phyloP scores from a whole-genome alignment of 2,329 filamentous ascomycete genomes.

The Aspergillus sp. region DNA sequence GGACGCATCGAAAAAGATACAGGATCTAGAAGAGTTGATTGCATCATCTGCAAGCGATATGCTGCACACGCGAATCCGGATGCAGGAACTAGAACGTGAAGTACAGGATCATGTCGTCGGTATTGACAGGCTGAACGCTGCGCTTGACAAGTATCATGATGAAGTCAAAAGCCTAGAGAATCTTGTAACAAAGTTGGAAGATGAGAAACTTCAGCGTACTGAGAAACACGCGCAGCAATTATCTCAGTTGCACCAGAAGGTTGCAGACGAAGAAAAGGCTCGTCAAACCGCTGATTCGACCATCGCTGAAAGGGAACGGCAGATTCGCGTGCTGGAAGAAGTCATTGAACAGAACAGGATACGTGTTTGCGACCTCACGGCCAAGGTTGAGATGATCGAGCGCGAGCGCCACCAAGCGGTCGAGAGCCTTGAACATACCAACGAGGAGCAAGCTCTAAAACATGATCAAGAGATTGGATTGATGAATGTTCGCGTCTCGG shows the following conservation, averaged over 20 bases:
- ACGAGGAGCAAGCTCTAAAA: slow-evolving; percentile 28
- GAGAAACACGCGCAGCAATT: slow-evolving; percentile 36
- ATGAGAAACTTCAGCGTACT: slow-evolving; percentile 38
- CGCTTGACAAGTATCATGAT: slow-evolving; percentile 49
- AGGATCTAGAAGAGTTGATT: slow-evolving; percentile 44
- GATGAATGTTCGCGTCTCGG: slow-evolving; percentile 48
- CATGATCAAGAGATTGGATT: slow-evolving; percentile 43
- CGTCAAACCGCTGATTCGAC: slow-evolving; percentile 41
- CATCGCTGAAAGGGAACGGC: slow-evolving; percentile 38
- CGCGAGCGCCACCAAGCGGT: slow-evolving; percentile 33
- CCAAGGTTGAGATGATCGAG: slow-evolving; percentile 40
- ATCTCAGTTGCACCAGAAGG: slow-evolving; percentile 39
- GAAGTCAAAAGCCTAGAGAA: slow-evolving; percentile 50
- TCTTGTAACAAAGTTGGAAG: slow-evolving; percentile 48
- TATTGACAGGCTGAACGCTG: slow-evolving; percentile 47
- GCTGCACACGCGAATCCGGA: slow-evolving; percentile 48
- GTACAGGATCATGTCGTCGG: slow-evolving; percentile 46
- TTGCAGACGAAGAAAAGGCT: slow-evolving; percentile 38
- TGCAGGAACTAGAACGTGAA: slow-evolving; percentile 48
- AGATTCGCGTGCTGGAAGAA: slow-evolving; percentile 44
- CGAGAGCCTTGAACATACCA: slow-evolving; percentile 29
- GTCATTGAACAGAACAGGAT: slow-evolving; percentile 41
- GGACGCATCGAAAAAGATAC: slow-evolving; percentile 41
- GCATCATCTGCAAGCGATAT: slow-evolving; percentile 51
- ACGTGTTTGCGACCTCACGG: slow-evolving; percentile 39